Conservation (phyloP, 2,329 filamentous ascomycete species). For the Trichoderma atroviride region DNA sequence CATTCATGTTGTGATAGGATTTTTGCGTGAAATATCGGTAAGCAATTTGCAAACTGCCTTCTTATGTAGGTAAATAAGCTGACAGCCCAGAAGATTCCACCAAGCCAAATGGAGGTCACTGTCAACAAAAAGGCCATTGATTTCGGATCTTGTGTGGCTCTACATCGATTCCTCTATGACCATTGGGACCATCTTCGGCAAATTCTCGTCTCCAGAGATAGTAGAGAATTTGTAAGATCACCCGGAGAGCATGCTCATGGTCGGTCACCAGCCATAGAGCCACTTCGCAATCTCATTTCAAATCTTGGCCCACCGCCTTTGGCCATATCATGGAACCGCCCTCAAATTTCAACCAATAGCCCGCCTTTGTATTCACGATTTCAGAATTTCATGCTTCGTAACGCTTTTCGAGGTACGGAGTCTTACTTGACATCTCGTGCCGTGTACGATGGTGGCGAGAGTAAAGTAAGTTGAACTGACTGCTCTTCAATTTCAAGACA, state of each 20-base stretch:
- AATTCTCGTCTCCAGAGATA: slow-evolving; percentile 62
- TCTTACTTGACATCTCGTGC: slow-evolving; percentile 66
- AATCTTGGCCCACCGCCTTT: slow-evolving; percentile 69
- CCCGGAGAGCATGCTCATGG: slow-evolving; percentile 56
- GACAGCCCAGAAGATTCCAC: slow-evolving; percentile 46
- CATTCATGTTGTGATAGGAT: slow-evolving; percentile 68
- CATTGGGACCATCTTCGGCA: slow-evolving; percentile 72
- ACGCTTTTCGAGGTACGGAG: slow-evolving; percentile 66
- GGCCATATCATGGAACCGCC: slow-evolving; percentile 70
- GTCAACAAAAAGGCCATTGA: slow-evolving; percentile 59
- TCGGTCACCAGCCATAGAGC: slow-evolving; percentile 61
- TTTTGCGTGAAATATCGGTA: slow-evolving; percentile 68
- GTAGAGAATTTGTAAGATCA: slow-evolving; percentile 58
- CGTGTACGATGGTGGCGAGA: slow-evolving; percentile 72
- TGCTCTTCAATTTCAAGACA: background rate
- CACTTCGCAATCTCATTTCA: slow-evolving; percentile 63
- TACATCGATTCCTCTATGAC: slow-evolving; percentile 71
- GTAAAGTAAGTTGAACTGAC: slow-evolving; percentile 51
- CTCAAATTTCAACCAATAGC: slow-evolving; percentile 64
- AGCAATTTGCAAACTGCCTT: slow-evolving; percentile 32
- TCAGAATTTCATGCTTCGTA: slow-evolving; percentile 72
- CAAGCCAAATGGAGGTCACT: slow-evolving; percentile 48
- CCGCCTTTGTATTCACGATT: slow-evolving; percentile 69
- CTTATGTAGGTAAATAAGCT: background rate
- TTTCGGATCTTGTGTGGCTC: slow-evolving; percentile 70